These are phyloP conservation scores for Aureobasidium zeae DNA, from an alignment of 2,329 filamentous ascomycete genomes.

Conservation along the genomic window DNA sequence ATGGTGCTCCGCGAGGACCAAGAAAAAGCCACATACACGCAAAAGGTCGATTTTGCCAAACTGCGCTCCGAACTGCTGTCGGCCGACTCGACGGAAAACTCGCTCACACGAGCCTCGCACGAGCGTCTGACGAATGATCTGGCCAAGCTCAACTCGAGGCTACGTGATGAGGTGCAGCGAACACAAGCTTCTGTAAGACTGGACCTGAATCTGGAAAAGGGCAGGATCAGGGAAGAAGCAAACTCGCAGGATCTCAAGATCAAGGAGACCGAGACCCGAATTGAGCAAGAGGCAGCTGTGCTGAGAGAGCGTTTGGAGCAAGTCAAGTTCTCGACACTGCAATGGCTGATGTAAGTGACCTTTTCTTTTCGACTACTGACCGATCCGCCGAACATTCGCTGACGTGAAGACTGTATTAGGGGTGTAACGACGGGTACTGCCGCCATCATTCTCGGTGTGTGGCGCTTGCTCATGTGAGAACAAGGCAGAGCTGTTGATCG, in stretches of 20 bases:
- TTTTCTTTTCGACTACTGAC: slow-evolving; percentile 25
- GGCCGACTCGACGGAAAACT: slow-evolving; percentile 82
- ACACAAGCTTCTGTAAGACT: slow-evolving; percentile 88
- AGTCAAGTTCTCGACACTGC: slow-evolving; percentile 95
- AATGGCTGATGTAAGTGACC: slow-evolving; percentile 88
- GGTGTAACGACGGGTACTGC: slow-evolving; percentile 59
- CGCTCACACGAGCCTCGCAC: slow-evolving; percentile 79
- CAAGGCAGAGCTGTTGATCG: not conserved
- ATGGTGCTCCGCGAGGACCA: slow-evolving; percentile 97
- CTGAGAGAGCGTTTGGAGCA: slow-evolving; percentile 86
- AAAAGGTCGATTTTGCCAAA: slow-evolving; percentile 98
- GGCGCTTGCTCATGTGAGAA: slow-evolving; percentile 53
- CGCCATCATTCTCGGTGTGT: slow-evolving; percentile 57
- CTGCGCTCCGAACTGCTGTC: slow-evolving; percentile 88
- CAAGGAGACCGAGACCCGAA: slow-evolving; percentile 96
- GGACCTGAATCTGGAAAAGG: slow-evolving; percentile 94
- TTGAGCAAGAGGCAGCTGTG: slow-evolving; percentile 92
- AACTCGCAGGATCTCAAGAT: slow-evolving; percentile 96
- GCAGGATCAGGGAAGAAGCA: slow-evolving; percentile 88
- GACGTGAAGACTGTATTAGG: slow-evolving; percentile 28
- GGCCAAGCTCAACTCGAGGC: slow-evolving; percentile 78
- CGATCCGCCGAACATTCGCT: not conserved
- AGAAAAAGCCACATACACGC: slow-evolving; percentile 64
- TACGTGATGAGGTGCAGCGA: slow-evolving; percentile 87
- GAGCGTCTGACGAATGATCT: slow-evolving; percentile 91